A percentile compares a stretch with the other conserved stretches of the same genome.
These are phyloP conservation scores for Stephanocyclus meneghinianus DNA, from an alignment of 352 stramenopile genomes.

Conservation along the genomic window DNA sequence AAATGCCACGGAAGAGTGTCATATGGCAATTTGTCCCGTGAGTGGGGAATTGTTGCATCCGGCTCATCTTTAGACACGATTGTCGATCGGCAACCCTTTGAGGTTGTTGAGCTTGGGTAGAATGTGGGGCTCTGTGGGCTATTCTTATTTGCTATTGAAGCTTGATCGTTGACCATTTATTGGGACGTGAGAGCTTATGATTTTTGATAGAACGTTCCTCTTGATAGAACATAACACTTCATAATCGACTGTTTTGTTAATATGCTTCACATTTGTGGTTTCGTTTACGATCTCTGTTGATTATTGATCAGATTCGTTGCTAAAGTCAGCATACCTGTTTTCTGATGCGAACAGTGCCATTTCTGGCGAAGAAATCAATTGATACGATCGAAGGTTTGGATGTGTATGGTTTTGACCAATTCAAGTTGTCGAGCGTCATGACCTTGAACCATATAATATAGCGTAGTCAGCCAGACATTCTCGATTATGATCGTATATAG, in stretches of 20 bases:
- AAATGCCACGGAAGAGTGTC: slow-evolving; percentile 39
- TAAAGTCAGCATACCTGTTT: too few relatives aligned
- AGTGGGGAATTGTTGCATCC: slow-evolving; percentile 48
- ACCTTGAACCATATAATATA: too few relatives aligned
- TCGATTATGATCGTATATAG: too few relatives aligned
- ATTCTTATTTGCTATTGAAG: not conserved
- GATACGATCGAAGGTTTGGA: too few relatives aligned
- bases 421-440: too few relatives aligned
- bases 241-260: not conserved
- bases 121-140: not conserved
- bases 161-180: not conserved
- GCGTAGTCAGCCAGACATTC: too few relatives aligned
- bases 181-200: not conserved
- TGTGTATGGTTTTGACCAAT: too few relatives aligned
- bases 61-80: slow-evolving; percentile 34
- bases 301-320: too few relatives aligned
- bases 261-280: not conserved
- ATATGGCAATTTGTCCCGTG: slow-evolving; percentile 41
- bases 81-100: not conserved
- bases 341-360: too few relatives aligned
- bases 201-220: not conserved
- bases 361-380: too few relatives aligned
- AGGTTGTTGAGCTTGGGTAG: not conserved
- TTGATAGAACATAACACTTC: slow-evolving; percentile 8
- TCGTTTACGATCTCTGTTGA: too few relatives aligned